phyloP scores from a whole-genome alignment of 2,329 filamentous ascomycete species.

The Venturia pyrina region DNA sequence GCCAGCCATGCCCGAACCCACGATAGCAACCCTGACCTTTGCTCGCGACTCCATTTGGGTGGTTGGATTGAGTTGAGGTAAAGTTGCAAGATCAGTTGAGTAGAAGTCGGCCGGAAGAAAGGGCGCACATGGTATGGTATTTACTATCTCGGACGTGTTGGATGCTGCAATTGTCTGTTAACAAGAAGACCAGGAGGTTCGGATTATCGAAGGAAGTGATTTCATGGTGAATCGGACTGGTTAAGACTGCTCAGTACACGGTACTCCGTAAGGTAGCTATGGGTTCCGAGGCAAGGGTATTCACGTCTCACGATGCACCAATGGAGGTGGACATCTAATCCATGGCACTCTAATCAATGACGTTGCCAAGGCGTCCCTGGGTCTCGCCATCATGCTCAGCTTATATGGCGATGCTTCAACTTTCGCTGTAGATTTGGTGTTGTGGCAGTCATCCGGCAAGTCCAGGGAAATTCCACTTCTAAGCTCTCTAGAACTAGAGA shows the following conservation, averaged over 20 bases:
- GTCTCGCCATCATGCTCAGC: too few species aligned
- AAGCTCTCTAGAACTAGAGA: too few species aligned
- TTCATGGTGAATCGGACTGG: background rate
- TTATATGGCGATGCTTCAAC: too few species aligned
- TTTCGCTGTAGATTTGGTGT: background rate
- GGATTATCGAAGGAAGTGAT: background rate
- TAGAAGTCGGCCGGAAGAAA: background rate
- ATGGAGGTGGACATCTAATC: too few species aligned
- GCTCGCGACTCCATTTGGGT: conserved; percentile 2
- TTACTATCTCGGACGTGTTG: background rate
- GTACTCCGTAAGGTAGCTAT: too few species aligned
- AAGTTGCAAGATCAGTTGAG: background rate
- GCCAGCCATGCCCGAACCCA: conserved; percentile 42
- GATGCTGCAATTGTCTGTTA: background rate
- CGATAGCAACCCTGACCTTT: conserved; percentile 30
- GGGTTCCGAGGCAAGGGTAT: too few species aligned
- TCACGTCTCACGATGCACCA: too few species aligned
- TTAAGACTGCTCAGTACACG: too few species aligned
- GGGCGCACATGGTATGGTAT: background rate
- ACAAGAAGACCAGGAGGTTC: too few species aligned
- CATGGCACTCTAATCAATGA: background rate
- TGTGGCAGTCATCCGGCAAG: background rate
- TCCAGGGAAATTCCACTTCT: too few species aligned
- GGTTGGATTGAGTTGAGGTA: background rate
- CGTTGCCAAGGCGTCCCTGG: background rate